Evolutionary conservation across 2,329 filamentous ascomycete genomes (phyloP), one percentile per base, ranked within the genome.

Genomic region (Cladosporium phlei): DNA sequence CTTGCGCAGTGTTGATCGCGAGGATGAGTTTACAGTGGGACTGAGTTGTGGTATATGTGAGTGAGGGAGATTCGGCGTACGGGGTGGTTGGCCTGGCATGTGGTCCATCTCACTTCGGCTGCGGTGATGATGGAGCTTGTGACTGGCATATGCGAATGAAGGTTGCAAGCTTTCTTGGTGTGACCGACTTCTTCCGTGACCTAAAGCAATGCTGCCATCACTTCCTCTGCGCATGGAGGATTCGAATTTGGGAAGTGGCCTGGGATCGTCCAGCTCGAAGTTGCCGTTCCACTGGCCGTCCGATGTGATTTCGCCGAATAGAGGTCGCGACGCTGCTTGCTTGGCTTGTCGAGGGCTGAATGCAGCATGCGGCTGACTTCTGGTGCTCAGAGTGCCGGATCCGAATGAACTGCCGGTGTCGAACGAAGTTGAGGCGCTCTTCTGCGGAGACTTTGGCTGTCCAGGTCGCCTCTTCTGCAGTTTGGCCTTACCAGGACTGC

Each of bases 261-360:
- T 56, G 48, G 61, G 62, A 27, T 52, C 53, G 25, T 54, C 52
- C 20, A 62, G 44, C 19, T 55, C 54, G 39, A 63, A 63, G 46
- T 64, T 62, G 38, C 60, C 61, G 47, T 61, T 61, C 78, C 72
- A 56, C 72, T 73, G 55, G 79, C 61, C 74, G 28, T 79, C 72
- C n/a, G 79, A 75, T 21, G 81, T 69, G 55, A 90, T 77, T 65
- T 90, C 87, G 28, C 86, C 86, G 68, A 91, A 91, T 16, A 90
- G 69, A 27, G 86, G 77, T 51, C 75, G 75, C 8, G 56, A 34
- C 22, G 29, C 50, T n/a, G 29, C 22, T 22, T 55, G 54, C 43
- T 54, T 56, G 5, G 53, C 39, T 10, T 54, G 52, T 34, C 53
- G 53, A 10, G 55, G 54, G 30, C 47, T 59, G 51, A 55, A 54